These are phyloP conservation scores for Conidiobolus coronatus DNA, from an alignment of 371 early-diverging fungal species.

Conservation along the genomic window DNA sequence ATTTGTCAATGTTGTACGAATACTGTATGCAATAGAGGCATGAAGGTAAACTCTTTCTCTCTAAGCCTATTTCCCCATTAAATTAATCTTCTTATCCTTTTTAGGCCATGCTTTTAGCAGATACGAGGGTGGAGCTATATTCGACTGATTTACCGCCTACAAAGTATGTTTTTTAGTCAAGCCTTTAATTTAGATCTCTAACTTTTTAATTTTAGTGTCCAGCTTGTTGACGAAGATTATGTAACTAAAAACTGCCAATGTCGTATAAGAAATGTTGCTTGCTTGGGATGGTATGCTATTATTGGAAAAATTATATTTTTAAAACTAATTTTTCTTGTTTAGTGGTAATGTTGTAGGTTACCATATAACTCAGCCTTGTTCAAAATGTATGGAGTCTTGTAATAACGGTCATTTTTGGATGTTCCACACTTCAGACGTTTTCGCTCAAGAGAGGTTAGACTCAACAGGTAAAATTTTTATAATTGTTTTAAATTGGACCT, in stretches of 20 bases:
- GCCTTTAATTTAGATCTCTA: background rate
- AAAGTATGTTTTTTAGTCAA: conserved; percentile 21
- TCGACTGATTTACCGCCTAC: conserved; percentile 74
- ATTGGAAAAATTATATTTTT: background rate
- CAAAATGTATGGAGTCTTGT: conserved; percentile 66
- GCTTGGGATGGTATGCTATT: conserved; percentile 55
- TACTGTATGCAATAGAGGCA: conserved; percentile 47
- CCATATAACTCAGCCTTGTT: conserved; percentile 87
- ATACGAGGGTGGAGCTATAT: conserved; percentile 56
- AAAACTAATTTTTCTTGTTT: background rate
- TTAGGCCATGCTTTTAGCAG: conserved; percentile 64
- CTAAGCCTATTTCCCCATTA: background rate
- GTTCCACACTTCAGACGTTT: conserved; percentile 73
- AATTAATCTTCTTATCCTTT: background rate
- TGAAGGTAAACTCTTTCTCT: conserved; percentile 19
- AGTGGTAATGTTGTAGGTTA: conserved; percentile 89
- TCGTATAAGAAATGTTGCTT: conserved; percentile 82
- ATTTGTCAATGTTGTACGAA: conserved; percentile 25
- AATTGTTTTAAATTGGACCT: too few relatives aligned
- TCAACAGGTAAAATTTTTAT: conserved; percentile 10
- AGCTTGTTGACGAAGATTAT: conserved; percentile 74
- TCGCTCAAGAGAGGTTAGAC: conserved; percentile 21
- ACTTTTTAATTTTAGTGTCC: conserved; percentile 27
- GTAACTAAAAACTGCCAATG: conserved; percentile 79
- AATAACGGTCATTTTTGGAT: conserved; percentile 97